phyloP scores from a whole-genome alignment of 2,329 filamentous ascomycete genomes.

The Basipetospora chlamydospora region DNA sequence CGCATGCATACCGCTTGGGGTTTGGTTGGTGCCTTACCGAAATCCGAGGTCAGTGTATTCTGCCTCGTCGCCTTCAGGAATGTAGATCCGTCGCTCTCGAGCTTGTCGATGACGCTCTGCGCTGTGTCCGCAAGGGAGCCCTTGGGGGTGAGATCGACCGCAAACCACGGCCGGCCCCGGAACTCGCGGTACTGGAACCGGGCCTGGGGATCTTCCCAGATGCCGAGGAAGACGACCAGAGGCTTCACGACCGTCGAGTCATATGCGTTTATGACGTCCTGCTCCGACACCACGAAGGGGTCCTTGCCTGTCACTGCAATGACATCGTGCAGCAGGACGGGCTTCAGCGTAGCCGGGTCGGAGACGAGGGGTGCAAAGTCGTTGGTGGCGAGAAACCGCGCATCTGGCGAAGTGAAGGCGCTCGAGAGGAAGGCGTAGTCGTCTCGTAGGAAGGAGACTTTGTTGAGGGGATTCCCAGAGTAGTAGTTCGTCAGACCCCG shows the following conservation, averaged over 20 bases:
- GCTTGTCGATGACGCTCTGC: conserved; percentile 26
- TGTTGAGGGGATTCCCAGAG: conserved; percentile 62
- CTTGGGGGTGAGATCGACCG: conserved; percentile 70
- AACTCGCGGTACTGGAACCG: conserved; percentile 55
- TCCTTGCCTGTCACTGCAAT: conserved; percentile 54
- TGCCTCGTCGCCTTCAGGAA: conserved; percentile 55
- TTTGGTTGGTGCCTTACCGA: conserved; percentile 31
- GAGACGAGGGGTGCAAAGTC: conserved; percentile 58
- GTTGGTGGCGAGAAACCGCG: conserved; percentile 66
- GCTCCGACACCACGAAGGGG: conserved; percentile 57
- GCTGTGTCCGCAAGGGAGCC: conserved; percentile 48
- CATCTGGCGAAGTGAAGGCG: conserved; percentile 50
- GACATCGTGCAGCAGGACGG: conserved; percentile 55
- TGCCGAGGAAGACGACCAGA: conserved; percentile 69
- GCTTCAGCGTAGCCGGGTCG: conserved; percentile 45
- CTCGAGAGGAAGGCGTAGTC: conserved; percentile 55
- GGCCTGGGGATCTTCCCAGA: conserved; percentile 47
- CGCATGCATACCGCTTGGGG: neutral
- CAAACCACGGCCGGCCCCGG: conserved; percentile 72
- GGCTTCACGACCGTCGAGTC: conserved; percentile 49
- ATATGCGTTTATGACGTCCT: conserved; percentile 56
- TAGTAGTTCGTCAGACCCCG: conserved; percentile 76
- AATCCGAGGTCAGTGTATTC: conserved; percentile 43
- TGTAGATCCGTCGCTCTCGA: conserved; percentile 40
- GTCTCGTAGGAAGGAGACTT: conserved; percentile 61